Conservation (phyloP, 2,329 filamentous ascomycete genomes). For the Apiospora malaysiana region DNA sequence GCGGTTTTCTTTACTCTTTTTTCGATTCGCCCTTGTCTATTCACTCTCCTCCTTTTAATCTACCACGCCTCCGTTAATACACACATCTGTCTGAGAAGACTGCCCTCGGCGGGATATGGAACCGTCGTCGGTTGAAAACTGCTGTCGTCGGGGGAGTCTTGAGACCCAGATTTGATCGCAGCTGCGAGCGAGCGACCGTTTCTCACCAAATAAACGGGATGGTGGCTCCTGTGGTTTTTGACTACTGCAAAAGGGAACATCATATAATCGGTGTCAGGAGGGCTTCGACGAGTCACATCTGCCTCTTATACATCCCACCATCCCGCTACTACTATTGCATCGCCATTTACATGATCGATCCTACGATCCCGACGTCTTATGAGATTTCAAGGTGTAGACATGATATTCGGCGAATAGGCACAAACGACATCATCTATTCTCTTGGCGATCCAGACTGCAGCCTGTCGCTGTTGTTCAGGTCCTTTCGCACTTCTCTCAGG, state of each 20-base stretch:
- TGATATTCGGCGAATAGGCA: constrained; percentile 35
- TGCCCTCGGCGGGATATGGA: constrained; percentile 30
- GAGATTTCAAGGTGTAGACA: constrained; percentile 29
- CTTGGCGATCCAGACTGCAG: constrained; percentile 28
- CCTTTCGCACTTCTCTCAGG: constrained; percentile 5
- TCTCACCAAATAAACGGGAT: constrained; percentile 5
- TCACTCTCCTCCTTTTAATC: constrained; percentile 52
- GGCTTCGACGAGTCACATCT: constrained; percentile 31
- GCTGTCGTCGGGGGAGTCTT: constrained; percentile 28
- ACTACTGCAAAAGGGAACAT: constrained; percentile 7
- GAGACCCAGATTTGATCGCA: not conserved
- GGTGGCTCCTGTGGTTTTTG: constrained; percentile 18
- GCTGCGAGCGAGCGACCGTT: not conserved
- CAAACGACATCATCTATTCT: constrained; percentile 34
- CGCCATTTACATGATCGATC: constrained; percentile 29
- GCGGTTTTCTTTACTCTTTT: constrained; percentile 50
- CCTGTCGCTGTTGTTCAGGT: not conserved
- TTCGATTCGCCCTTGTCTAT: constrained; percentile 51
- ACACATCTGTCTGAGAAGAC: constrained; percentile 38
- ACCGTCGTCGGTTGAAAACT: constrained; percentile 27
- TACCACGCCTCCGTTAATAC: constrained; percentile 46
- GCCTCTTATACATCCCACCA: constrained; percentile 30
- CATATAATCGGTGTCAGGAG: constrained; percentile 29
- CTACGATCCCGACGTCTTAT: constrained; percentile 26
- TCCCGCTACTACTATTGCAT: constrained; percentile 26